These are phyloP conservation scores for Dictyostelium firmibasis DNA, from an alignment of 78 protist genomes.

Conservation along the genomic window DNA sequence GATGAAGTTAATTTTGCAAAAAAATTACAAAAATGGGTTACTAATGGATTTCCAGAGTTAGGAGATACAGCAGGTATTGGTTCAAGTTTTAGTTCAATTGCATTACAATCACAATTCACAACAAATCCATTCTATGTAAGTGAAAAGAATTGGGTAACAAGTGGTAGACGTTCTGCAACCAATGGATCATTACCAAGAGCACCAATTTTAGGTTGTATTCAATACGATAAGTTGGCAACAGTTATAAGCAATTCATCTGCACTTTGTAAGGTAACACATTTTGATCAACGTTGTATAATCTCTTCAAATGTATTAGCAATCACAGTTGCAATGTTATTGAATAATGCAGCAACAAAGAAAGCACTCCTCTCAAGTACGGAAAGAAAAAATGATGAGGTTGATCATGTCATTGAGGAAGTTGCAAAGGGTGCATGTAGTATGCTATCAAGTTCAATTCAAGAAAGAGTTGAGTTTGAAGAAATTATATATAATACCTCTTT, in stretches of 20 bases:
- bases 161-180: constrained; percentile 59
- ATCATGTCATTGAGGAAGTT: constrained; percentile 57
- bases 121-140: constrained; percentile 43
- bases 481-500: constrained; percentile 61
- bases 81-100: constrained; percentile 38
- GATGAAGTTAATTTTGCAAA: constrained; percentile 57
- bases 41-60: constrained; percentile 59
- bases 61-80: constrained; percentile 82
- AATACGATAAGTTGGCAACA: neutral
- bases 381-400: constrained; percentile 53
- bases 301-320: constrained; percentile 26
- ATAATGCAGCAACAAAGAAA: constrained; percentile 26
- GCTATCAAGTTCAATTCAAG: constrained; percentile 31
- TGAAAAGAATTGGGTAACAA: constrained; percentile 61
- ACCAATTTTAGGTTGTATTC: neutral
- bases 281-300: constrained; percentile 49
- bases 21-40: constrained; percentile 71
- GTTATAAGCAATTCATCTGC: neutral
- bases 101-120: constrained; percentile 52
- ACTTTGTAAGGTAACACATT: constrained; percentile 40
- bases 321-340: constrained; percentile 32
- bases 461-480: constrained; percentile 76
- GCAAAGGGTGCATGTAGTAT: constrained; percentile 11
- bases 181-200: constrained; percentile 55
- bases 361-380: neutral